Evolutionary conservation across 75 land plant species (phyloP).

Genomic region (Selaginella moellendorffii): DNA sequence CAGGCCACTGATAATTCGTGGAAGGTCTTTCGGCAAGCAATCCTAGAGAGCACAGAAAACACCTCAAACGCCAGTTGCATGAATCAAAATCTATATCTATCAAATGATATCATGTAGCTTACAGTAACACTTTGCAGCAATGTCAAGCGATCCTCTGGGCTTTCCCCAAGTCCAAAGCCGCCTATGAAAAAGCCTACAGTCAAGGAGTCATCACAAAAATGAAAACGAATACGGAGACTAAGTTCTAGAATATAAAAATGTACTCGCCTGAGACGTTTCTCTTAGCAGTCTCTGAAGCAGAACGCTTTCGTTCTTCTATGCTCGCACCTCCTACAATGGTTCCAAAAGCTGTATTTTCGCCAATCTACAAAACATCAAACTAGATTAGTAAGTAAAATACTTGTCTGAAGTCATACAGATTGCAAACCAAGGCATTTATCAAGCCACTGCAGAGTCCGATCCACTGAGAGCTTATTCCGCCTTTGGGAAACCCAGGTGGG

Average conservation of each 20-base stretch:
- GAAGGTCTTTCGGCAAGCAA: constrained; percentile 45
- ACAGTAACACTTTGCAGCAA: constrained; percentile 53
- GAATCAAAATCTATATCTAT: not conserved
- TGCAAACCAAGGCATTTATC: constrained; percentile 61
- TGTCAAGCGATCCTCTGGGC: constrained; percentile 50
- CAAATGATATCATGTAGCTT: not conserved
- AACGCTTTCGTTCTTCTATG: constrained; percentile 44
- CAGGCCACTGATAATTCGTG: constrained; percentile 56
- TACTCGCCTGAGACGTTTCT: constrained; percentile 59
- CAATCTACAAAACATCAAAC: constrained; percentile 18
- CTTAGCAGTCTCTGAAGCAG: constrained; percentile 56
- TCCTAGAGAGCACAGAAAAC: constrained; percentile 28
- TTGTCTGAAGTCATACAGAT: constrained; percentile 26
- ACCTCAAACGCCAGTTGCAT: not conserved
- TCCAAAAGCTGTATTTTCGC: constrained; percentile 39
- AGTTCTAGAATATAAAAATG: not conserved
- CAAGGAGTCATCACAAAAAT: not conserved
- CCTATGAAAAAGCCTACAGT: constrained; percentile 73
- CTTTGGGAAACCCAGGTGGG: constrained; percentile 65
- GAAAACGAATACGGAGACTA: not conserved
- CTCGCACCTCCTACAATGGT: constrained; percentile 63
- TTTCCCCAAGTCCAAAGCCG: constrained; percentile 91
- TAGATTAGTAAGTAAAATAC: constrained; percentile 1
- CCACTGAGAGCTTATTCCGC: constrained; percentile 71
- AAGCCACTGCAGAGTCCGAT: constrained; percentile 73